These are phyloP conservation scores for Martiniozyma abietophila DNA, from an alignment of 805 yeast genomes.

Conservation along the genomic window DNA sequence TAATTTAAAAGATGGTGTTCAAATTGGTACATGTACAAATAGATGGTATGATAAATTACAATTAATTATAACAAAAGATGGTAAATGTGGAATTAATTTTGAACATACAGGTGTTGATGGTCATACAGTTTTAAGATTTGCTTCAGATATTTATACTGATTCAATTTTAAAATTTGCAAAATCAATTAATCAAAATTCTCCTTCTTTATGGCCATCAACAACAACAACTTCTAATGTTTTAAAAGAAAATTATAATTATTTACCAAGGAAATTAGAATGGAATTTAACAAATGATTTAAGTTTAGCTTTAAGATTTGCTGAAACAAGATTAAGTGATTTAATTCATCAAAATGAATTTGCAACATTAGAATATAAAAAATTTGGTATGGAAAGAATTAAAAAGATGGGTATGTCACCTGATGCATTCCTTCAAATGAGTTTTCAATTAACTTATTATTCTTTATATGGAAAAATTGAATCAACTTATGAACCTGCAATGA, in stretches of 20 bases:
- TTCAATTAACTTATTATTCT: constrained; percentile 88
- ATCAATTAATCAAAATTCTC: constrained; percentile 67
- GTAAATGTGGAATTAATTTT: constrained; percentile 87
- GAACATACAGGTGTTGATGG: constrained; percentile 96
- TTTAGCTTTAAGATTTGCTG: constrained; percentile 79
- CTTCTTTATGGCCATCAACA: constrained; percentile 54
- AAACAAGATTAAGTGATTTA: constrained; percentile 77
- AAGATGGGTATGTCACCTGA: constrained; percentile 86
- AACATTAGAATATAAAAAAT: constrained; percentile 61
- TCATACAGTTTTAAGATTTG: constrained; percentile 82
- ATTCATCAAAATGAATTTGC: constrained; percentile 85
- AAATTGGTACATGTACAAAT: constrained; percentile 88
- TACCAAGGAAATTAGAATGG: constrained; percentile 89
- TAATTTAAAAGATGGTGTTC: constrained; percentile 72
- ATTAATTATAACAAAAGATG: constrained; percentile 77
- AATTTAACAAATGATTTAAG: constrained; percentile 68
- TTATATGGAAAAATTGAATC: constrained; percentile 88
- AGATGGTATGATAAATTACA: constrained; percentile 90
- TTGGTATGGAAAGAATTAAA: constrained; percentile 72
- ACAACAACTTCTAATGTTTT: constrained; percentile 38
- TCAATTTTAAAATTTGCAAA: constrained; percentile 81
- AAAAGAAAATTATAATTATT: constrained; percentile 38
- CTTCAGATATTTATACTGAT: constrained; percentile 86
- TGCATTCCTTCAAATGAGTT: constrained; percentile 89
- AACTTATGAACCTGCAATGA: constrained; percentile 96